phyloP scores from a whole-genome alignment of 805 yeast species.

The Nakazawaea sp. region DNA sequence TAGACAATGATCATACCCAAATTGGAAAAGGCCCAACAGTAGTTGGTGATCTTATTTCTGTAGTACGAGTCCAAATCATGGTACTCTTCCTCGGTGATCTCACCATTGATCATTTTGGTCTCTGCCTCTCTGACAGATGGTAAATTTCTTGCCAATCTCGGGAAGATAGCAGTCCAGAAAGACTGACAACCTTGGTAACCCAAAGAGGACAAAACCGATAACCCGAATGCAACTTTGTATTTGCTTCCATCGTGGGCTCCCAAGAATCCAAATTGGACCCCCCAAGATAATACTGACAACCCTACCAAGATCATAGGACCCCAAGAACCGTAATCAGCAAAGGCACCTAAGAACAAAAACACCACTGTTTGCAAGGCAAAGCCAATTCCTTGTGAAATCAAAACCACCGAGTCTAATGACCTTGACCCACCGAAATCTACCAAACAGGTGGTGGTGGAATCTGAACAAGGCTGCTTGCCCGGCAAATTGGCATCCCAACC shows the following conservation, averaged over 20 bases:
- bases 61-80: constrained; percentile 5
- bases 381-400: neutral
- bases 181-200: neutral
- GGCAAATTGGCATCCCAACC: neutral
- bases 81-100: constrained; percentile 6
- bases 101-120: constrained; percentile 5
- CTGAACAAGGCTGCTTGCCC: neutral
- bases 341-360: neutral
- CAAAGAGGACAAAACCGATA: neutral
- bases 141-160: neutral
- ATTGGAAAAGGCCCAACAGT: constrained; percentile 6
- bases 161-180: neutral
- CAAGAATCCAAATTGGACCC: neutral
- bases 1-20: constrained; percentile 7
- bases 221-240: neutral
- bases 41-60: constrained; percentile 9
- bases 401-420: neutral
- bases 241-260: neutral
- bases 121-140: neutral
- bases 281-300: neutral
- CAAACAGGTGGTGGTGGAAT: neutral
- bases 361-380: neutral
- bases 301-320: neutral
- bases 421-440: neutral
- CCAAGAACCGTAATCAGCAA: neutral